Base-by-base conservation (phyloP, 2,329 filamentous ascomycete species). In the Fusarium sp. region DNA sequence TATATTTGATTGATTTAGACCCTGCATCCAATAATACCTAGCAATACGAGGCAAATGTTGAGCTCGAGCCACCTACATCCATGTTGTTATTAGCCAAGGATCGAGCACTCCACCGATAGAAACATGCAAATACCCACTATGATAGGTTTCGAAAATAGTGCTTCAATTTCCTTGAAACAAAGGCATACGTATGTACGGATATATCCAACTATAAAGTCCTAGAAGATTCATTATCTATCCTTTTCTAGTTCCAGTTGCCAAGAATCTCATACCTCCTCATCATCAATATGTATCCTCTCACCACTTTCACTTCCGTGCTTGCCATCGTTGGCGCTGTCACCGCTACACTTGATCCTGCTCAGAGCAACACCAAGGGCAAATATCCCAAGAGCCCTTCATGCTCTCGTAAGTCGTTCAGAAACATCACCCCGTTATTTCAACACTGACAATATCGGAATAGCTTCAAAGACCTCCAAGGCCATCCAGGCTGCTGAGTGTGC, bases 401-500 rank as follows among this genome's bases (percentile, higher is more conserved):
- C 58, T 64, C 56, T 37, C 61, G 71, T 73, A 32, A 17, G 69
- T 50, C 17, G 25, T 2, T 22, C 4, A 11, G 0, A 3, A 9
- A 1, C 11, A 9, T n/a, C 6, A 10, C 4, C 19, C 6, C 1
- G 7, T 11, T 6, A 35, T 7, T 2, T 13, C 4, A 6, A 7
- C 3, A 25, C 40, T 61, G 7, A 55, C 19, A 7, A 1, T 25
- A 1, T 4, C 3, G 13, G 4, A 7, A 23, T 22, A 73, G 71
- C 71, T 23, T 53, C 71, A 35, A 73, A 73, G 45, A 59, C 51
- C 44, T 72, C 71, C 13, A 66, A 62, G 4, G 71, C 69, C 7
- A 73, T 73, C 20, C 71, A 73, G 56, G 71, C 71, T 2, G 71
- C 71, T 47, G 71, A 73, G 40, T 73, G 71, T 15, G 67, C 71